Evolutionary conservation across 1,284 basidiomycete species (phyloP).

Genomic region (Heliocybe sulcata): DNA sequence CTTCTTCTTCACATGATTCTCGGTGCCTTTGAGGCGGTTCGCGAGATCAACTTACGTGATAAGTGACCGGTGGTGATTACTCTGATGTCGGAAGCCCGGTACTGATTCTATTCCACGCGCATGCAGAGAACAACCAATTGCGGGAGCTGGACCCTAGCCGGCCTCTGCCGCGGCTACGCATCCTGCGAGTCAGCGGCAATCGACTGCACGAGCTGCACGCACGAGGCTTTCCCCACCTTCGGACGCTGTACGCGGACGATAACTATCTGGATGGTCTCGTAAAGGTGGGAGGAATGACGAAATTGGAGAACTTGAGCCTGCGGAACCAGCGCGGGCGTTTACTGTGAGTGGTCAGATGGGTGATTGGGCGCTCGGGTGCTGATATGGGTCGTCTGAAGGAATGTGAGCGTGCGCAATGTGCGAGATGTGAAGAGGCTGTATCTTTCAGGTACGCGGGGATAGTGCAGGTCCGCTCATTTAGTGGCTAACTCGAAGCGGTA

Average conservation of each 20-base stretch:
- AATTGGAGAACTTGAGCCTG: constrained; percentile 87
- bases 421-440: constrained; percentile 91
- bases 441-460: constrained; percentile 68
- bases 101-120: constrained; percentile 5
- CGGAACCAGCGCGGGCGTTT: constrained; percentile 78
- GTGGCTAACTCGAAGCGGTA: constrained; percentile 12
- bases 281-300: constrained; percentile 49
- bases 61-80: constrained; percentile 7
- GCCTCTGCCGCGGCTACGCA: constrained; percentile 65
- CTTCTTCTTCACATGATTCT: not conserved
- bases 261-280: constrained; percentile 59
- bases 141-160: constrained; percentile 41
- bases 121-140: constrained; percentile 69
- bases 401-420: constrained; percentile 63
- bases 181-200: constrained; percentile 85
- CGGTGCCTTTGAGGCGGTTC: not conserved
- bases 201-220: constrained; percentile 66
- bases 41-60: not conserved
- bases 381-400: constrained; percentile 25
- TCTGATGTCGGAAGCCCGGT: constrained; percentile 11
- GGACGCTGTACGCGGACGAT: constrained; percentile 91
- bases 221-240: constrained; percentile 61
- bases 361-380: not conserved
- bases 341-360: constrained; percentile 46
- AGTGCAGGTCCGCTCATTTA: not conserved